A percentile compares a stretch with the other conserved stretches of the same genome.
Conservation (phyloP, 2,329 filamentous ascomycete genomes). For the Clathrospora elynae region DNA sequence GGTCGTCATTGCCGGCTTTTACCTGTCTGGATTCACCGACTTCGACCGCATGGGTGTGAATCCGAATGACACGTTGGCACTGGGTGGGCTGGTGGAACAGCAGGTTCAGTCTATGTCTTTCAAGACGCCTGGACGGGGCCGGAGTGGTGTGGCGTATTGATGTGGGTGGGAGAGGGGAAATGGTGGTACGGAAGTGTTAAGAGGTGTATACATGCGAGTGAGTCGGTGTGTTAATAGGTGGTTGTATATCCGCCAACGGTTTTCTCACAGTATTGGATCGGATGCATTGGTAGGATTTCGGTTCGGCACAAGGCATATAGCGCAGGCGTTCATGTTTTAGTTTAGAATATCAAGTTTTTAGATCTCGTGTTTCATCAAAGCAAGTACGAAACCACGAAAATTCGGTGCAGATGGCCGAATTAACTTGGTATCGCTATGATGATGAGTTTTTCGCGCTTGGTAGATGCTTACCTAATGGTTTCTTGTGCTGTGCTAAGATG, state of each 20-base stretch:
- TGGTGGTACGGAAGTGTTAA: too few relatives aligned
- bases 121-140: constrained; percentile 36
- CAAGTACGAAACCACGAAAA: too few relatives aligned
- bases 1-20: constrained; percentile 90
- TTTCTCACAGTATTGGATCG: background rate
- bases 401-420: too few relatives aligned
- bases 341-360: too few relatives aligned
- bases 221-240: too few relatives aligned
- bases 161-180: background rate
- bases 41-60: constrained; percentile 51
- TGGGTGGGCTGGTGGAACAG: constrained; percentile 37
- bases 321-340: constrained; percentile 1
- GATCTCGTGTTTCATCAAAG: too few relatives aligned
- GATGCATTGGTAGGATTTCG: background rate
- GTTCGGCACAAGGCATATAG: constrained; percentile 1
- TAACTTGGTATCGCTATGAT: too few relatives aligned
- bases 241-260: background rate
- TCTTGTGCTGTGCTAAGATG: too few relatives aligned
- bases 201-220: too few relatives aligned
- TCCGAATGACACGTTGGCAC: constrained; percentile 43
- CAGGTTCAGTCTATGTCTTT: constrained; percentile 44
- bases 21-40: constrained; percentile 72
- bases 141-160: constrained; percentile 36
- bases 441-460: too few relatives aligned
- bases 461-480: too few relatives aligned